A percentile compares a stretch with the other conserved stretches of the same genome.
Conservation (phyloP, 345 rosid species). For the Lagerstroemia speciosa region DNA sequence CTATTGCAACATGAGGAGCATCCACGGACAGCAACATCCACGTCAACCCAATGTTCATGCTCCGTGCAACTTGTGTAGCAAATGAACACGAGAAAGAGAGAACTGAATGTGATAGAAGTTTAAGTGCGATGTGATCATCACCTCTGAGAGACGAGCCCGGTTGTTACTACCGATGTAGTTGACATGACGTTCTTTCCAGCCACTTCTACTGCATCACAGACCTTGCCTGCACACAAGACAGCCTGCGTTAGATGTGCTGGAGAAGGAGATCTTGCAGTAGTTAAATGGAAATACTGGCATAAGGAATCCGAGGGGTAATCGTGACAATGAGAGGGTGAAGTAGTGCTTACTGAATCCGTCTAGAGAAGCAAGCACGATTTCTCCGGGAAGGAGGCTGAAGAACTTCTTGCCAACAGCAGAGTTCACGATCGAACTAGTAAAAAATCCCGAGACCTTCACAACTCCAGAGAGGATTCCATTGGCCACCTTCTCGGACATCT, state of each 20-base stretch:
- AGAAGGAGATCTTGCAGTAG: neutral
- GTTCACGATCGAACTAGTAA: slow-evolving; percentile 74
- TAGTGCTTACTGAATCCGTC: slow-evolving; percentile 90
- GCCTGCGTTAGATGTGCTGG: neutral
- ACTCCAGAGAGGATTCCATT: slow-evolving; percentile 74
- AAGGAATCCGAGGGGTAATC: neutral
- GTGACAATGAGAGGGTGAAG: neutral
- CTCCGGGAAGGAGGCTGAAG: slow-evolving; percentile 76
- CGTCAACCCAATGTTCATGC: no score
- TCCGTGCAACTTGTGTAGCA: slow-evolving; percentile 7
- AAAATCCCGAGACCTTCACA: slow-evolving; percentile 63
- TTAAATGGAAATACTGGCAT: neutral
- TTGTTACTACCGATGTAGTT: slow-evolving; percentile 74
- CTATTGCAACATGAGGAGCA: neutral
- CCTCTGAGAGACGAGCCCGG: slow-evolving; percentile 75
- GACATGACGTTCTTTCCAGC: slow-evolving; percentile 90
- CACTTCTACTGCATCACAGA: slow-evolving; percentile 87
- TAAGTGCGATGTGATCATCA: slow-evolving; percentile 15
- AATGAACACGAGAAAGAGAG: slow-evolving; percentile 2
- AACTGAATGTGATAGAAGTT: no score
- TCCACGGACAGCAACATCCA: slow-evolving; percentile 3
- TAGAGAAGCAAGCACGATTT: slow-evolving; percentile 83
- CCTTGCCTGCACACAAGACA: slow-evolving; percentile 36
- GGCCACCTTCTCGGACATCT: slow-evolving; percentile 74
- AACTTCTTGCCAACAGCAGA: slow-evolving; percentile 79